These are phyloP conservation scores for Thermoascus crustaceus DNA, from an alignment of 2,329 filamentous ascomycete species.

Conservation along the genomic window DNA sequence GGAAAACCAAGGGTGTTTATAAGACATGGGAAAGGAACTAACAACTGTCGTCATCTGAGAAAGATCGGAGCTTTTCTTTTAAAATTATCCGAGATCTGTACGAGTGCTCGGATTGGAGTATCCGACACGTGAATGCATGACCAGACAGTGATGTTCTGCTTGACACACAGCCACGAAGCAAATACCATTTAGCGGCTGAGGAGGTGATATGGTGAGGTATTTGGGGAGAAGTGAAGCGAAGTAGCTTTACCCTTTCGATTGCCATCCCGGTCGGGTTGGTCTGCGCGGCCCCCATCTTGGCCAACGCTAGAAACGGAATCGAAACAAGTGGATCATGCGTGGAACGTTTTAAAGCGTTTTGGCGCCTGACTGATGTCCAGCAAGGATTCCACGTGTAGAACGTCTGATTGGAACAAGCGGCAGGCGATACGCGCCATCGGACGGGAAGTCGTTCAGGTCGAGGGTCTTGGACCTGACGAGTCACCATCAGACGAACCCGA, in stretches of 20 bases:
- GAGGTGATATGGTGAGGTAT: neutral
- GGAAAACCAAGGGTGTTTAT: neutral
- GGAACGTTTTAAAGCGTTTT: conserved; percentile 2
- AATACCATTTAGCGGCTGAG: neutral
- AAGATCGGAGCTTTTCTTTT: neutral
- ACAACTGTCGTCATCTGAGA: neutral
- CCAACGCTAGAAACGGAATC: neutral
- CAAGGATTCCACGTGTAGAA: too few relatives aligned
- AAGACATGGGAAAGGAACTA: neutral
- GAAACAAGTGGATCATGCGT: neutral
- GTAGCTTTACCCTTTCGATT: conserved; percentile 1
- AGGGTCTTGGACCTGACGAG: neutral
- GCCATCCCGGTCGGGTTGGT: too few relatives aligned
- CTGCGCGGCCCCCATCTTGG: too few relatives aligned
- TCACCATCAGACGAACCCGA: neutral
- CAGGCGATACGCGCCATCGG: neutral
- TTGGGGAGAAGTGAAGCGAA: conserved; percentile 1
- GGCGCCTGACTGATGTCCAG: neutral
- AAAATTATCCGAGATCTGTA: neutral
- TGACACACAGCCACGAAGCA: conserved; percentile 1
- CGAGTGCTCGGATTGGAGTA: neutral
- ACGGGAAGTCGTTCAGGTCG: neutral
- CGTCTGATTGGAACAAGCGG: neutral
- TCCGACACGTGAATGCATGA: conserved; percentile 1
- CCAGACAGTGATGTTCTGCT: neutral